Evolutionary conservation across 164 flowering plant genomes (phyloP), one percentile per base, ranked within the genome.

Genomic region (Berberis thunbergii): DNA sequence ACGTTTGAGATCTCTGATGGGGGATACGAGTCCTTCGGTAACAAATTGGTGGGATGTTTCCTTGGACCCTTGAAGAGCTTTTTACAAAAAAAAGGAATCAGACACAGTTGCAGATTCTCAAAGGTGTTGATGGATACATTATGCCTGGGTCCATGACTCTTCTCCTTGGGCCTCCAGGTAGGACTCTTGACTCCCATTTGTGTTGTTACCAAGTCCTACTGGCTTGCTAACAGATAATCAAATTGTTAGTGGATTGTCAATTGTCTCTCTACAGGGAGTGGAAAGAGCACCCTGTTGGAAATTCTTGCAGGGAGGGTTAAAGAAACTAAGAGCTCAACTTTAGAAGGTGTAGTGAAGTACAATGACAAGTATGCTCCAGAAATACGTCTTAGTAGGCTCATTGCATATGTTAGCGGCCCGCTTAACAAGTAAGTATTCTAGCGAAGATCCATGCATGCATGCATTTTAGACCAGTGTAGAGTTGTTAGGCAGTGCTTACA

Each of bases 71-170:
- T 64, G 39, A 57, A 45, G 59, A 41, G 65, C 26, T 58, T 70
- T 60, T 43, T 65, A 6, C 26, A 0, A 45, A 39, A 48, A 59
- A 43, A 12, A 60, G 63, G 61, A 48, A 54, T 6, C 49, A 65
- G n/a, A 56, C 66, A 41, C 54, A 68, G 68, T 3, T 66, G 55
- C 76, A 66, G 45, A 60, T 74, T 60, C 71, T 74, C 56, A 70
- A 67, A 38, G 76, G 73, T 1, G 63, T 74, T 3, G 76, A 74
- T 67, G 76, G 73, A 10, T 70, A 74, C 42, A 60, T 67, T 50
- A 74, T 74, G 73, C 76, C 76, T 45, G 76, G 73, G 4, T 70
- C 76, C 6, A 66, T 67, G 60, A 70, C 73, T 50, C 73, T 74
- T 26, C 60, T 74, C 6, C 71, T 74, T 50, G 73, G 73, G 0